These are phyloP conservation scores for Paraphoma sp. DNA, from an alignment of 2,329 filamentous ascomycete genomes.

Conservation along the genomic window DNA sequence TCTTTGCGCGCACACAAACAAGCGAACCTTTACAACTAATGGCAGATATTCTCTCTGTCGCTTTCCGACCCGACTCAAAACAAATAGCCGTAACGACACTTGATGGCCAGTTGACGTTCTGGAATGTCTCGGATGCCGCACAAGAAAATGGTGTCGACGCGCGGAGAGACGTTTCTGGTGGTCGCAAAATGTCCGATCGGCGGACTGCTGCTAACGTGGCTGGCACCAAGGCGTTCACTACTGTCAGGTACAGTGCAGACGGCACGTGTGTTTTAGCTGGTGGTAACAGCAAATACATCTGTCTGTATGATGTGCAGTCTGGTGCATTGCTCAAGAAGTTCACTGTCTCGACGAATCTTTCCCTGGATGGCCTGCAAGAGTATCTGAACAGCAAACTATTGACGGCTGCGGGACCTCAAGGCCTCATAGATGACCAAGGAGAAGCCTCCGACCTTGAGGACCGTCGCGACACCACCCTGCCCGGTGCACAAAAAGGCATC, in stretches of 20 bases:
- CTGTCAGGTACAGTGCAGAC: conserved; percentile 89
- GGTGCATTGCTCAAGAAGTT: conserved; percentile 93
- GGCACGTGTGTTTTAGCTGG: conserved; percentile 88
- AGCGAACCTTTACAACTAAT: conserved; percentile 93
- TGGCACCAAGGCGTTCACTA: conserved; percentile 88
- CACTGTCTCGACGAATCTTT: conserved; percentile 95
- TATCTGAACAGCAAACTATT: conserved; percentile 92
- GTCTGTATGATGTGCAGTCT: conserved; percentile 91
- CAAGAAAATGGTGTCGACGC: conserved; percentile 89
- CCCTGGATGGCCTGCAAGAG: conserved; percentile 92
- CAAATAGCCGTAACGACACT: conserved; percentile 92
- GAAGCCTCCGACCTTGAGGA: conserved; percentile 90
- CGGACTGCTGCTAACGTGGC: conserved; percentile 89
- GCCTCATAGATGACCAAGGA: conserved; percentile 84
- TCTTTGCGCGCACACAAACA: conserved; percentile 92
- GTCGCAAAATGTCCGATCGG: conserved; percentile 85
- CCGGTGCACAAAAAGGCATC: conserved; percentile 87
- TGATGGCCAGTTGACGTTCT: conserved; percentile 94
- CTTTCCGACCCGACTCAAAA: conserved; percentile 86
- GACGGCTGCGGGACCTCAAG: conserved; percentile 86
- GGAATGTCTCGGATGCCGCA: conserved; percentile 86
- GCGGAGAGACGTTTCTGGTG: conserved; percentile 89
- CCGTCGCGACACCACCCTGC: conserved; percentile 77
- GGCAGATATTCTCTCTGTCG: conserved; percentile 85
- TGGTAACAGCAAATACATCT: conserved; percentile 98